Evolutionary conservation across 306 rosid genomes (phyloP).

Genomic region (Delonix regia): DNA sequence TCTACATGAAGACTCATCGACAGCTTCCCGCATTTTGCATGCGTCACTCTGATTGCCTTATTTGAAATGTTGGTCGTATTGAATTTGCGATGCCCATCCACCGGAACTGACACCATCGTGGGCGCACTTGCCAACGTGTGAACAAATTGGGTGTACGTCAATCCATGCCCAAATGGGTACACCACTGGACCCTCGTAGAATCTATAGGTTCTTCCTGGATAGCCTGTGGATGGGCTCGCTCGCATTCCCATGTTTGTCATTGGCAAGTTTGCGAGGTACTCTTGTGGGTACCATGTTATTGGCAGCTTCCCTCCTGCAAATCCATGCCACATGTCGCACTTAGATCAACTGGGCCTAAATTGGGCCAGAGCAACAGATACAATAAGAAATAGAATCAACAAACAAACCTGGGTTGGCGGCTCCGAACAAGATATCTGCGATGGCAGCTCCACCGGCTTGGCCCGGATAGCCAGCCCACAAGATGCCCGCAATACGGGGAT

Average conservation of each 20-base stretch:
- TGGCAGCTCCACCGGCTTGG: conserved; percentile 89
- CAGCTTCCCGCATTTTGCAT: conserved; percentile 63
- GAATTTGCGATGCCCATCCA: conserved; percentile 54
- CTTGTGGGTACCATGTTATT: conserved; percentile 91
- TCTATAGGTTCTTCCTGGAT: conserved; percentile 89
- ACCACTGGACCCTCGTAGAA: conserved; percentile 82
- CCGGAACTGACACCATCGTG: conserved; percentile 49
- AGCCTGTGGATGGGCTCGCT: conserved; percentile 44
- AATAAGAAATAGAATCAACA: background rate
- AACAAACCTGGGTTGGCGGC: conserved; percentile 60
- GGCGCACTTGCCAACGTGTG: conserved; percentile 64
- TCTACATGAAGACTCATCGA: conserved; percentile 59
- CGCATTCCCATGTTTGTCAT: conserved; percentile 93
- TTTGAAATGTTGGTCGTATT: conserved; percentile 41
- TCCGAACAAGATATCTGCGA: conserved; percentile 78
- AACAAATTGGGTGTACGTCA: conserved; percentile 63
- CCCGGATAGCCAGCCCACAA: conserved; percentile 94
- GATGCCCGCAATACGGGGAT: conserved; percentile 57
- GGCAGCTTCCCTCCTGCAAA: conserved; percentile 81
- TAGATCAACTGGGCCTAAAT: background rate
- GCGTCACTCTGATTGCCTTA: conserved; percentile 82
- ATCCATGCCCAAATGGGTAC: conserved; percentile 79
- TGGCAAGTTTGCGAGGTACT: conserved; percentile 60
- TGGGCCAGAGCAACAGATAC: background rate
- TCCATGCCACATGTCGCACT: background rate